Evolutionary conservation across 192 early-diverging fungal species (phyloP), one percentile per base, ranked within the genome.

Genomic region (Backusella morwellensis): DNA sequence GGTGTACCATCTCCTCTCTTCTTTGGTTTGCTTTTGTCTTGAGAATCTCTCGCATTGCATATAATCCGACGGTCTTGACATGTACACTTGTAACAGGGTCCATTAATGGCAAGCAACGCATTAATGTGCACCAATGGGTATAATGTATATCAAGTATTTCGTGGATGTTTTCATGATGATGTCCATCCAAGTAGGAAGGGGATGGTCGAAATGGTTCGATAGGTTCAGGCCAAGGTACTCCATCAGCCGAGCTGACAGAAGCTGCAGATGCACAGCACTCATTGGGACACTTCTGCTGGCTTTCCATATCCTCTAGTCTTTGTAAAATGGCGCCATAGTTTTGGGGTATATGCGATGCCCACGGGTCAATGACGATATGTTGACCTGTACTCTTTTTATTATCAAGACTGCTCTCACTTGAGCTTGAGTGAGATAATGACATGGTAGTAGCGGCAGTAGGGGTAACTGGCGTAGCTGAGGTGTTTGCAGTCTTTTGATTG

Each of bases 1-100:
- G 56, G 11, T 63, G 56, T 26, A 63, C 36, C 29, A 32, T 35
- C 19, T 32, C 29, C 5, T 68, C 66, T 41, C 68, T 36, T 36
- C 38, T 70, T 21, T 70, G 68, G 21, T 35, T 21, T 35, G 50
- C 73, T 26, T 74, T 74, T 35, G 11, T 42, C 26, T 74, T 74
- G 35, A 74, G 54, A 35, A 75, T 75, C 15, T 75, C 74, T 32
- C 74, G 21, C 75, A 77, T 77, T 7, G 66, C 75, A 56, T 77
- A 70, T 17, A 59, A 7, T 40, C 47, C 67, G 6, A 77, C 68
- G 1, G 75, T 56, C 40, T 42, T 36, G 17, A 77, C 75, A 69
- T 77, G 52, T 21, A 9, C n/a, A 36, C 38, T 32, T 9, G 75
- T 50, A 17, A 21, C 32, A 42, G 75, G 11, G 36, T 77, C 75